phyloP scores from a whole-genome alignment of 148 eudicot genomes.

The Fagopyrum homotropicum region DNA sequence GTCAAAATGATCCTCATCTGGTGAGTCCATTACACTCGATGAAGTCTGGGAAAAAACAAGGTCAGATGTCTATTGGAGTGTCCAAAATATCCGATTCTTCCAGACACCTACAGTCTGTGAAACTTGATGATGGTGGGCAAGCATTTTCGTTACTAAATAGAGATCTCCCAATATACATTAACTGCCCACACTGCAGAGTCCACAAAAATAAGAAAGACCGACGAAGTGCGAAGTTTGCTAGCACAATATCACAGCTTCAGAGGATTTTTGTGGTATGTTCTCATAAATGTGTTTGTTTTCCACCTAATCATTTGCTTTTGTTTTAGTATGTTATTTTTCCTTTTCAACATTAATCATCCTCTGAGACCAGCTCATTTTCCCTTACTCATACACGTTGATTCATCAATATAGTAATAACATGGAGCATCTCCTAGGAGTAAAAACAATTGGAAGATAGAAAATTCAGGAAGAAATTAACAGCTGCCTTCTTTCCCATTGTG shows the following conservation, averaged over 20 bases:
- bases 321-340: conserved; percentile 2
- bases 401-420: not conserved
- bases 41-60: conserved; percentile 25
- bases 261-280: conserved; percentile 82
- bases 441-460: not conserved
- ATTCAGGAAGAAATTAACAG: not conserved
- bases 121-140: conserved; percentile 54
- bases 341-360: not conserved
- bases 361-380: not conserved
- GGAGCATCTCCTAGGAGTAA: not conserved
- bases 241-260: conserved; percentile 81
- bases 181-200: conserved; percentile 70
- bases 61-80: conserved; percentile 25
- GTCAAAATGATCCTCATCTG: conserved; percentile 21
- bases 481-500: not conserved
- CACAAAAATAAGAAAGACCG: conserved; percentile 51
- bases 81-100: conserved; percentile 22
- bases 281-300: not conserved
- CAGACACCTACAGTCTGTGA: conserved; percentile 38
- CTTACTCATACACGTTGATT: not conserved
- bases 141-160: conserved; percentile 59
- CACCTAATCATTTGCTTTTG: conserved; percentile 9
- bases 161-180: conserved; percentile 69
- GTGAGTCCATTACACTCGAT: conserved; percentile 22
- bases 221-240: conserved; percentile 56